Evolutionary conservation across 768 basidiomycete genomes (phyloP), one percentile per base, ranked within the genome.

Genomic region (Suillus fuscotomentosus): DNA sequence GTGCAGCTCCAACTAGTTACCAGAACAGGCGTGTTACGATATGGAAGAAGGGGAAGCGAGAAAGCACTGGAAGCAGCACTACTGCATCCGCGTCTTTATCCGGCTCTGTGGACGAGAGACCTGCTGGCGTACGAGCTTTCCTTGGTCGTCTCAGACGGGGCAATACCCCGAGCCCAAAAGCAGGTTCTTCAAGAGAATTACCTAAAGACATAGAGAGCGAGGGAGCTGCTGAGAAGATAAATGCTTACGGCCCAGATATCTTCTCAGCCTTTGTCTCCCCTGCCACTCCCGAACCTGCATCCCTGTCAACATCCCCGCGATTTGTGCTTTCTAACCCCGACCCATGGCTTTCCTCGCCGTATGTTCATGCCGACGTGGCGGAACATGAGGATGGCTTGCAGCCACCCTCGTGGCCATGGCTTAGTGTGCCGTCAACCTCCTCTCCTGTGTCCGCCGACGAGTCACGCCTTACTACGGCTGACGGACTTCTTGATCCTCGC

Each of bases 241-340:
- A 41, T 27, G n/a, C 41, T 17, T 60, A 41, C 45, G 65, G 39
- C 7, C 9, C 14, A 15, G 17, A 27, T 27, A 27, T 15, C 2
- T 59, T 59, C 27, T 59, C 57, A 17, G 17, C 57, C 11, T 17
- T 42, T 20, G 17, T 59, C 17, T 59, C 57, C 3, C 57, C 57
- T 63, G 7, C 63, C 66, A 54, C 72, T 65, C 53, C 60, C 9
- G 64, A 66, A 60, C 68, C 66, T 36, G 20, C 63, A 5, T 60
- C 66, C 3, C 60, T 48, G 24, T 64, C 70, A 34, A 75, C 68
- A 1, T 67, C 68, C 7, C 65, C 43, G 0, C 73, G 67, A 64
- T 76, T 74, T 59, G 65, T 75, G 22, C 75, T 75, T 17, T 75
- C 74, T 8, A 75, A 75, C 47, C 75, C 74, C 34, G 75, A 75